Evolutionary conservation across 2,329 filamentous ascomycete species (phyloP).

Genomic region (Botrytis hyacinthi): DNA sequence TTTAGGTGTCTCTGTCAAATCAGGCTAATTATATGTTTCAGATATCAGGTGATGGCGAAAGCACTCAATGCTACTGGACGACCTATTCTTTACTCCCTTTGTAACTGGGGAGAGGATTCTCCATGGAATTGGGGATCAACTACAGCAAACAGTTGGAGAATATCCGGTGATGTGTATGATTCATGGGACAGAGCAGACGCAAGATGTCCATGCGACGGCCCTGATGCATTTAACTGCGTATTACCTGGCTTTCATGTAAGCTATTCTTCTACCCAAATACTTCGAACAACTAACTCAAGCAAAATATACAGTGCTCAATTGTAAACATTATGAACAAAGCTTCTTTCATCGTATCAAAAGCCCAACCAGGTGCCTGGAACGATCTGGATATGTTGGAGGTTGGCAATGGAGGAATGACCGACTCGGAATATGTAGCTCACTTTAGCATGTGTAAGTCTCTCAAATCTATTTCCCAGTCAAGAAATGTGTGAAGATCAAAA

Average conservation of each 20-base stretch:
- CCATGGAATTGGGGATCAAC: constrained; percentile 42
- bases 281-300: neutral
- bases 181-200: constrained; percentile 43
- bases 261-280: neutral
- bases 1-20: neutral
- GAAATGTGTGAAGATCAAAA: neutral
- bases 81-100: constrained; percentile 43
- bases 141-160: constrained; percentile 42
- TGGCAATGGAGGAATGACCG: constrained; percentile 41
- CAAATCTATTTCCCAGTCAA: neutral
- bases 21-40: constrained; percentile 8
- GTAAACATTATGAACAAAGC: constrained; percentile 36
- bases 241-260: constrained; percentile 34
- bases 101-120: constrained; percentile 52
- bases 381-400: constrained; percentile 41
- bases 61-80: constrained; percentile 41
- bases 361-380: constrained; percentile 38
- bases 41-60: constrained; percentile 40
- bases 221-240: constrained; percentile 36
- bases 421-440: constrained; percentile 41
- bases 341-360: constrained; percentile 35
- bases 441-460: constrained; percentile 32
- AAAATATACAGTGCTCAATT: constrained; percentile 31
- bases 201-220: constrained; percentile 43
- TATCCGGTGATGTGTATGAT: constrained; percentile 42